Evolutionary conservation across 2,329 filamentous ascomycete genomes (phyloP).

Genomic region (Fusarium buxicola): DNA sequence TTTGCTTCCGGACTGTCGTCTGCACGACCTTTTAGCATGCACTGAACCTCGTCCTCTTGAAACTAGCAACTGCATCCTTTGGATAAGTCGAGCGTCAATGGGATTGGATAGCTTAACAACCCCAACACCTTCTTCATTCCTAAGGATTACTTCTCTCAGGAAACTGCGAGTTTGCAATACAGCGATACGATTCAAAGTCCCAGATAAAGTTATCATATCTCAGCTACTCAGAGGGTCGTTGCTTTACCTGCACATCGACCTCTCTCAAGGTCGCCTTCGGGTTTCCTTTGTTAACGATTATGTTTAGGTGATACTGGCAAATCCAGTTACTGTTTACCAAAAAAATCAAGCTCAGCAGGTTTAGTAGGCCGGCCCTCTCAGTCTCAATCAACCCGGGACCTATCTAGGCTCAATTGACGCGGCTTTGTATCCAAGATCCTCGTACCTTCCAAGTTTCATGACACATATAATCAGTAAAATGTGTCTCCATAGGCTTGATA

Average conservation of each 20-base stretch:
- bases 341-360: background rate
- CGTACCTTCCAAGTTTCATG: slow-evolving; percentile 1
- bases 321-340: background rate
- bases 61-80: background rate
- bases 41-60: background rate
- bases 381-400: background rate
- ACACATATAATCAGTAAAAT: background rate
- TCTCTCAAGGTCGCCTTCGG: background rate
- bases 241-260: background rate
- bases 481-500: slow-evolving; percentile 9
- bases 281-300: background rate
- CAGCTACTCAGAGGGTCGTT: background rate
- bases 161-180: background rate
- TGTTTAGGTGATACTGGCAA: background rate
- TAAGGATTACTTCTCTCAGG: background rate
- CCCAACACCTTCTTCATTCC: background rate
- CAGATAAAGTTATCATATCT: background rate
- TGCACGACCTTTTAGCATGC: no score
- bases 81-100: background rate
- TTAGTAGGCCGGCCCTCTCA: no score
- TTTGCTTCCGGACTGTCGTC: no score
- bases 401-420: background rate
- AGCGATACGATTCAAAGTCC: background rate
- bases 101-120: background rate
- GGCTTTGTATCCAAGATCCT: slow-evolving; percentile 9